A percentile compares a stretch with the other conserved stretches of the same genome.
Conservation (phyloP, 495 filamentous ascomycete genomes). For the Penicillium argentinense region DNA sequence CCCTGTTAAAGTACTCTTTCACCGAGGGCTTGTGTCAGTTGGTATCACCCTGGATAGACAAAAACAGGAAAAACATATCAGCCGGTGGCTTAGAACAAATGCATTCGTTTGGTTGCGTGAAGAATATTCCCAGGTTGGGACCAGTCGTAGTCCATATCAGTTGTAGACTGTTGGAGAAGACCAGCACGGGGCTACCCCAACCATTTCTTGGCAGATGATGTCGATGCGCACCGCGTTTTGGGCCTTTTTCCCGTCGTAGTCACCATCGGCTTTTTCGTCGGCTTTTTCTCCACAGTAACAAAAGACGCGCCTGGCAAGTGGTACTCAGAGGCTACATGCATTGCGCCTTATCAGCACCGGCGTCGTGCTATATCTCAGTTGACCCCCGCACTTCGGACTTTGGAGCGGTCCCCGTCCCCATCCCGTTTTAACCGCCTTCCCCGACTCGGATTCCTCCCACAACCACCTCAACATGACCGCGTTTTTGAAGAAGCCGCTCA, state of each 20-base stretch:
- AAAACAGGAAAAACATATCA: too few relatives aligned
- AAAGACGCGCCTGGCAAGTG: background rate
- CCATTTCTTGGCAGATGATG: background rate
- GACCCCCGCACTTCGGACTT: slow-evolving; percentile 7
- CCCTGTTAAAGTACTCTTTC: too few relatives aligned
- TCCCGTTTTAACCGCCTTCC: background rate
- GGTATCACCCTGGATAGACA: too few relatives aligned
- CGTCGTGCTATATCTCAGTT: too few relatives aligned
- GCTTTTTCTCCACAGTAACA: background rate
- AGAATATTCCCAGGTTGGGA: too few relatives aligned
- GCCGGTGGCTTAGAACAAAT: too few relatives aligned
- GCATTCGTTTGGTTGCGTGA: too few relatives aligned
- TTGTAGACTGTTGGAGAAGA: too few relatives aligned
- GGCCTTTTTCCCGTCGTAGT: background rate
- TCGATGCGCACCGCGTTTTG: background rate
- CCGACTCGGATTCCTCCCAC: background rate
- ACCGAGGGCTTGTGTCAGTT: too few relatives aligned
- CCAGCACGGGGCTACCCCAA: background rate
- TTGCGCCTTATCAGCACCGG: slow-evolving; percentile 1
- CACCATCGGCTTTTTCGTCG: slow-evolving; percentile 2
- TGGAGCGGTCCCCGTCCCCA: slow-evolving; percentile 1
- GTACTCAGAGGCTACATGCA: background rate
- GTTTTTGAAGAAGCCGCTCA: slow-evolving; percentile 70
- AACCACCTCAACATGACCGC: slow-evolving; percentile 39
- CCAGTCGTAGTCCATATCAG: background rate